phyloP scores from a whole-genome alignment of 345 rosid genomes.

The Moringa oleifera region DNA sequence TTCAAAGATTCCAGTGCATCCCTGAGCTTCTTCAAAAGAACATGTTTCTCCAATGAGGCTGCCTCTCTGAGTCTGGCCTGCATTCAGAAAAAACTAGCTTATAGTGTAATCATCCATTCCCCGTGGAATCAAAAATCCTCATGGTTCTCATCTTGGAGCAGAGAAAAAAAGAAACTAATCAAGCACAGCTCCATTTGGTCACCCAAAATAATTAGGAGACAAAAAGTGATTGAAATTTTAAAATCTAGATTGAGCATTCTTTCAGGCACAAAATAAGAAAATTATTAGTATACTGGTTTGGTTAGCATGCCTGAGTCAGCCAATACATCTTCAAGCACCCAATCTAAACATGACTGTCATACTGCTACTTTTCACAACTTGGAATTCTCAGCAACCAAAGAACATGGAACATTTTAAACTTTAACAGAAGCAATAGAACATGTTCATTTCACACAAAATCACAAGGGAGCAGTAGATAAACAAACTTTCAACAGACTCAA shows the following conservation, averaged over 20 bases:
- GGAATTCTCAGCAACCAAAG: not conserved
- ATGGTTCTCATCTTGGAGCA: slow-evolving; percentile 8
- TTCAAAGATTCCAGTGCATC: slow-evolving; percentile 84
- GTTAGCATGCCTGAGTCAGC: not conserved
- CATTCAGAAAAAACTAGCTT: slow-evolving; percentile 19
- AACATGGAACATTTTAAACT: too few species aligned
- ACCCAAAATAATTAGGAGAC: too few species aligned
- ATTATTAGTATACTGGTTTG: too few species aligned
- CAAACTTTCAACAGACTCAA: slow-evolving; percentile 6
- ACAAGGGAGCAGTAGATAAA: not conserved
- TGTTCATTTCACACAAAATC: not conserved
- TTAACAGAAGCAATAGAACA: too few species aligned
- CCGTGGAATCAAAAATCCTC: slow-evolving; percentile 6
- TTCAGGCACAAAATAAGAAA: too few species aligned
- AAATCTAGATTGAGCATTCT: too few species aligned
- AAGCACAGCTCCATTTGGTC: not conserved
- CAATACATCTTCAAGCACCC: not conserved
- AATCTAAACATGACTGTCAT: not conserved
- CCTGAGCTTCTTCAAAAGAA: slow-evolving; percentile 92
- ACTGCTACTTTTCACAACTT: not conserved
- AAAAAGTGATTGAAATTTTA: too few species aligned
- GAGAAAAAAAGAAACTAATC: not conserved
- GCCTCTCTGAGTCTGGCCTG: slow-evolving; percentile 94
- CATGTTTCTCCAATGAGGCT: slow-evolving; percentile 94
- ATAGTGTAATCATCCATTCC: not conserved